A percentile compares a stretch with the other conserved stretches of the same genome.
Conservation (phyloP, 2,329 filamentous ascomycete species). For the Cercospora sojina region DNA sequence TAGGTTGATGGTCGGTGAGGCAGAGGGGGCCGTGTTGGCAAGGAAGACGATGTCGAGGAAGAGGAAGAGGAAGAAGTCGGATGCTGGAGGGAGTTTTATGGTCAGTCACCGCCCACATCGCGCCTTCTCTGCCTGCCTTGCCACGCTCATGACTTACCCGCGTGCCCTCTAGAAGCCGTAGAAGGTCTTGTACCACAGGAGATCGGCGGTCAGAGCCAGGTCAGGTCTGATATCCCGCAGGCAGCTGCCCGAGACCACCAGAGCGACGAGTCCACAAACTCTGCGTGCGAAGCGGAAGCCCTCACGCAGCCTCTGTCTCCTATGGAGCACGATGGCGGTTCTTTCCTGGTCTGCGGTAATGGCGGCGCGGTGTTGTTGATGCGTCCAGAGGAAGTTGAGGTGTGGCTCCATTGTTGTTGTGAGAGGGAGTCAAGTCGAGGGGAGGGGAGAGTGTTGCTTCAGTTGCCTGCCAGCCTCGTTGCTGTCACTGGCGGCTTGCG, state of each 20-base stretch:
- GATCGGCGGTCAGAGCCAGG: not conserved
- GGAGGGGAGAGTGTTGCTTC: not conserved
- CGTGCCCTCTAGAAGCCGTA: not conserved
- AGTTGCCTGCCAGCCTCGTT: not conserved
- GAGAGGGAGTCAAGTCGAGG: not conserved
- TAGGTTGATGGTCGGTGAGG: not conserved
- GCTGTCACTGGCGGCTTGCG: not conserved
- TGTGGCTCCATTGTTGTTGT: constrained; percentile 1
- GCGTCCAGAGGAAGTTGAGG: not conserved
- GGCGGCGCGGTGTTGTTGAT: not conserved
- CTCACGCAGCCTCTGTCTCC: constrained; percentile 1
- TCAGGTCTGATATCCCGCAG: not conserved
- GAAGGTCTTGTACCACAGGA: constrained; percentile 1
- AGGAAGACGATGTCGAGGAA: not conserved
- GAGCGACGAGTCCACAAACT: not conserved
- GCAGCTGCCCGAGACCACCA: not conserved
- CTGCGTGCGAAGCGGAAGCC: not conserved
- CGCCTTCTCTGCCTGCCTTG: not conserved
- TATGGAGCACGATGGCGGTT: not conserved
- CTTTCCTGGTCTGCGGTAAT: not conserved
- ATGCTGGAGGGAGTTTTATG: not conserved
- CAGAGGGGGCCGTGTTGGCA: not conserved
- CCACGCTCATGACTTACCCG: not conserved
- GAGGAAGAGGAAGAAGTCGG: not conserved
- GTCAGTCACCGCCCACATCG: not conserved